Evolutionary conservation across 1,284 basidiomycete species (phyloP), one percentile per base, ranked within the genome.

Genomic region (Ganoderma resinaceum): DNA sequence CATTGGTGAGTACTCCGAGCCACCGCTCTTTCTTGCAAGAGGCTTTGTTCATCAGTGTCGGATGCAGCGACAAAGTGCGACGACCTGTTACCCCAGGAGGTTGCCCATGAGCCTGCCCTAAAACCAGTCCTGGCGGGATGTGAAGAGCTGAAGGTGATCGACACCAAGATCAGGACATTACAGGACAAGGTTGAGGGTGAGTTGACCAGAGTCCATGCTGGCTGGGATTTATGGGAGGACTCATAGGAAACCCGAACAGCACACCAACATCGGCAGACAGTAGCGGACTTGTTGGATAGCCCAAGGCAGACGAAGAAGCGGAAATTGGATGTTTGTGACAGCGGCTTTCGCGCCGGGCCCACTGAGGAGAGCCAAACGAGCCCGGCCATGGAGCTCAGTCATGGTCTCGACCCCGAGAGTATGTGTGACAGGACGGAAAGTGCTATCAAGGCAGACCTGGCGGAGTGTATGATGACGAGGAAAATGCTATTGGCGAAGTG

Each of bases 11-110:
- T 26, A n/a, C 16, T 14, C 18, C 8, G n/a, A n/a, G 5, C 33
- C n/a, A 14, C 11, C 16, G 6, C 12, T 20, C 37, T 3, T 38
- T 2, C 6, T 33, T 4, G 12, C 6, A 5, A 26, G 23, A 12
- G 23, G 26, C 23, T 26, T 26, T 16, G 23, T 49, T 26, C 9
- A 49, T 11, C 3, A 20, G 20, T 1, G 31, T 23, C 2, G 14
- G 18, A 33, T 2, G 16, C n/a, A 62, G 61, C n/a, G 1, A 62
- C 61, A 7, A 62, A 62, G 29, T 52, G 61, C 49, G 61, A 62
- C 20, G 61, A 62, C 53, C 2, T 62, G 33, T 6, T 23, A 23
- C 16, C 31, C 20, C 16, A 33, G 0, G 61, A 62, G 33, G 23
- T 53, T 4, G 20, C 29, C 11, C 8, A 33, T 18, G 46, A 52